A percentile compares a stretch with the other conserved stretches of the same genome.
phyloP scores from a whole-genome alignment of 2,329 filamentous ascomycete species.

The Rutstroemia sp. region DNA sequence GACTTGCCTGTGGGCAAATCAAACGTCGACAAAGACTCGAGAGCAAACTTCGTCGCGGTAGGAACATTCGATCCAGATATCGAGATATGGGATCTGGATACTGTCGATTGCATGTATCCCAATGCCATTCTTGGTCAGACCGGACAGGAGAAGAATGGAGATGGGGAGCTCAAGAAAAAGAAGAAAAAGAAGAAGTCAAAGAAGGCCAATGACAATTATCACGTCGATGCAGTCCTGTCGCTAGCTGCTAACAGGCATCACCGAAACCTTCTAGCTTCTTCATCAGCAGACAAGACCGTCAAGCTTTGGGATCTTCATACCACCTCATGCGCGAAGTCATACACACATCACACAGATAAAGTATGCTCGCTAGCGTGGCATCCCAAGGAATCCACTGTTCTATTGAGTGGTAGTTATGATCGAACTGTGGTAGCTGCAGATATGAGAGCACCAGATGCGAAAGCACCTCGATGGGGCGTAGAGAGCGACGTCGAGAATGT shows the following conservation, averaged over 20 bases:
- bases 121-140: slow-evolving; percentile 88
- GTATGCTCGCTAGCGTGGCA: slow-evolving; percentile 97
- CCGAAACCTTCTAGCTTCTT: slow-evolving; percentile 87
- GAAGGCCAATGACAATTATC: slow-evolving; percentile 84
- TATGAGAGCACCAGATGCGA: slow-evolving; percentile 85
- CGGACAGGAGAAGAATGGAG: slow-evolving; percentile 38
- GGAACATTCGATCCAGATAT: slow-evolving; percentile 98
- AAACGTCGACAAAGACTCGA: slow-evolving; percentile 51
- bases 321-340: slow-evolving; percentile 88
- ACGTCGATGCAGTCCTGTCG: slow-evolving; percentile 88
- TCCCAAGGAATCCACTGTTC: slow-evolving; percentile 73
- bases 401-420: slow-evolving; percentile 92
- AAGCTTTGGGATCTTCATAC: slow-evolving; percentile 98
- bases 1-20: slow-evolving; percentile 80
- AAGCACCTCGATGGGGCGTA: slow-evolving; percentile 80
- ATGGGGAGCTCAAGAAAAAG: slow-evolving; percentile 50
- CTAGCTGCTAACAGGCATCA: slow-evolving; percentile 90
- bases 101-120: slow-evolving; percentile 95
- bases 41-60: slow-evolving; percentile 87
- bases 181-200: slow-evolving; percentile 88
- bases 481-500: slow-evolving; percentile 93
- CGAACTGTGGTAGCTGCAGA: slow-evolving; percentile 90
- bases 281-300: slow-evolving; percentile 92
- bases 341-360: slow-evolving; percentile 94
- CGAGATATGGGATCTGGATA: slow-evolving; percentile 95